Evolutionary conservation across 306 rosid species (phyloP).

Genomic region (Luffa aegyptiaca): DNA sequence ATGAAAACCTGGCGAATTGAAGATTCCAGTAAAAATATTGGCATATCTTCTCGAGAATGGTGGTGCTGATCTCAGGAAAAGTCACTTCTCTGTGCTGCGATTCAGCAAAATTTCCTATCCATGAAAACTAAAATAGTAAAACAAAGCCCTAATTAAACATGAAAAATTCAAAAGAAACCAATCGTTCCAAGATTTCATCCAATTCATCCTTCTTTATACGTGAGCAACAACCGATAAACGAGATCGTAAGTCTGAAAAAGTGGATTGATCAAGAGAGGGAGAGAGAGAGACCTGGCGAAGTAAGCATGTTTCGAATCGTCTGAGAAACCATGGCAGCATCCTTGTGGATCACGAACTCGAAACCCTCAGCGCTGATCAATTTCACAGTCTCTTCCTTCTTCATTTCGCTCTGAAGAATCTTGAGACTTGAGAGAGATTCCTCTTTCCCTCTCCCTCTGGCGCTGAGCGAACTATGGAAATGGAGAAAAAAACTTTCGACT

Average conservation of each 20-base stretch:
- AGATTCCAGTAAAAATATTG: slow-evolving; percentile 96
- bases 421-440: background rate
- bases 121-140: background rate
- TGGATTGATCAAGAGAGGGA: background rate
- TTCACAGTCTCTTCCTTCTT: slow-evolving; percentile 80
- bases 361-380: slow-evolving; percentile 80
- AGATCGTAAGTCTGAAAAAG: background rate
- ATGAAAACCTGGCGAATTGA: slow-evolving; percentile 71
- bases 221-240: background rate
- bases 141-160: slow-evolving; percentile 6
- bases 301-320: slow-evolving; percentile 93
- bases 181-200: background rate
- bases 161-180: background rate
- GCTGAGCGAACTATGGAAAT: background rate
- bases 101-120: slow-evolving; percentile 79
- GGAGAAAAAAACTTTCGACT: background rate
- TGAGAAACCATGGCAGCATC: slow-evolving; percentile 99
- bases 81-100: slow-evolving; percentile 72
- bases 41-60: slow-evolving; percentile 96
- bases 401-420: slow-evolving; percentile 37
- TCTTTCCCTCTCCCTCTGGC: background rate
- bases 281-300: slow-evolving; percentile 65
- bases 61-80: slow-evolving; percentile 91
- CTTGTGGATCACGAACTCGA: slow-evolving; percentile 81
- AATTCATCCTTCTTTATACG: background rate